A percentile compares a stretch with the other conserved stretches of the same genome.
Conservation (phyloP, 208 protist genomes). For the Paratrypanosoma confusum region DNA sequence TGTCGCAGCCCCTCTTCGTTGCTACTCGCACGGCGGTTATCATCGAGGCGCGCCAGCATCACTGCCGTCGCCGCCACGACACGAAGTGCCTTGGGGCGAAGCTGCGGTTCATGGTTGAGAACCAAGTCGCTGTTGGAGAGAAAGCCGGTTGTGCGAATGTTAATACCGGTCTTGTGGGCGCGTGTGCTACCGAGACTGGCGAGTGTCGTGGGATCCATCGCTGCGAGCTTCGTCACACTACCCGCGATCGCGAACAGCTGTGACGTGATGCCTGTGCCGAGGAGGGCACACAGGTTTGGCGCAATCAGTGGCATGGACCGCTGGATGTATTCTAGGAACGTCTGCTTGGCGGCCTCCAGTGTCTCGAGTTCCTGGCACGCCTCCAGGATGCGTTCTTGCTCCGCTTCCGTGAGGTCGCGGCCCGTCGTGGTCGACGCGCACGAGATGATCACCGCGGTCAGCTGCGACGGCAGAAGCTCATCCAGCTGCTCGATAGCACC, state of each 20-base stretch:
- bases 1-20: slow-evolving; percentile 62
- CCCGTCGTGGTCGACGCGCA: slow-evolving; percentile 82
- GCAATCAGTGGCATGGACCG: slow-evolving; percentile 85
- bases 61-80: slow-evolving; percentile 45
- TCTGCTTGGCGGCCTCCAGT: slow-evolving; percentile 85
- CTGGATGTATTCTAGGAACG: slow-evolving; percentile 88
- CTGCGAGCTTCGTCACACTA: slow-evolving; percentile 52
- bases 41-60: slow-evolving; percentile 73
- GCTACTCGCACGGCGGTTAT: slow-evolving; percentile 50
- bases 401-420: slow-evolving; percentile 37
- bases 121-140: slow-evolving; percentile 81
- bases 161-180: slow-evolving; percentile 43
- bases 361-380: slow-evolving; percentile 85
- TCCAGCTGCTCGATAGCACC: slow-evolving; percentile 54
- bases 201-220: slow-evolving; percentile 63
- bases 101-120: slow-evolving; percentile 60
- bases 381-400: slow-evolving; percentile 53
- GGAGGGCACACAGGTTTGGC: slow-evolving; percentile 85
- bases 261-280: slow-evolving; percentile 85
- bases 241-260: slow-evolving; percentile 84
- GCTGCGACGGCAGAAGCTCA: slow-evolving; percentile 73
- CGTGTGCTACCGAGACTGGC: slow-evolving; percentile 58
- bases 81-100: slow-evolving; percentile 77
- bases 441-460: slow-evolving; percentile 74
- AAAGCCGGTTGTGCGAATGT: slow-evolving; percentile 73